A percentile compares a stretch with the other conserved stretches of the same genome.
phyloP scores from a whole-genome alignment of 225 moss, liverwort and hornwort species.

The Pseudoscleropodium purum region DNA sequence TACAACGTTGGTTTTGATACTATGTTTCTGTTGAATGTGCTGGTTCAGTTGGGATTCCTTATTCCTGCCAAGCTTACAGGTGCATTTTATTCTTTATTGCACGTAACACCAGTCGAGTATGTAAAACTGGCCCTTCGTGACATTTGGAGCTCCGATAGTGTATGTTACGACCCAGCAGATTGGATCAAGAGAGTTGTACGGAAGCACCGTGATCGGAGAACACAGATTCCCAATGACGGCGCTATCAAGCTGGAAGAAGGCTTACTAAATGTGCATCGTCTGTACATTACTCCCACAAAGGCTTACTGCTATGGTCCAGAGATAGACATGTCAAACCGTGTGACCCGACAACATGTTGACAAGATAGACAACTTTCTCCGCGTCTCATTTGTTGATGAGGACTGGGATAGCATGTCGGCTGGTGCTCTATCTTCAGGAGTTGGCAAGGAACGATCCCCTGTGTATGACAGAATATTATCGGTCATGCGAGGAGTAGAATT shows the following conservation, averaged over 20 bases:
- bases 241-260: constrained; percentile 47
- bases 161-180: constrained; percentile 18
- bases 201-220: neutral
- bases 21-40: constrained; percentile 51
- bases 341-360: constrained; percentile 45
- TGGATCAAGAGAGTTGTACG: constrained; percentile 17
- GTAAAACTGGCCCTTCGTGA: constrained; percentile 1
- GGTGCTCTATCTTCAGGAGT: constrained; percentile 38
- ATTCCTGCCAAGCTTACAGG: constrained; percentile 28
- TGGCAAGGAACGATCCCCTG: constrained; percentile 27
- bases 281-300: constrained; percentile 65
- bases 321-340: constrained; percentile 65
- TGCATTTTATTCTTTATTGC: constrained; percentile 43
- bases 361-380: constrained; percentile 65
- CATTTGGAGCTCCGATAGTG: constrained; percentile 1
- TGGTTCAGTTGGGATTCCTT: constrained; percentile 58
- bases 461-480: constrained; percentile 41
- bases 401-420: constrained; percentile 23
- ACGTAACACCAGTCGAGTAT: neutral
- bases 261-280: constrained; percentile 41
- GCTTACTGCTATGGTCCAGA: constrained; percentile 55
- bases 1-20: constrained; percentile 39
- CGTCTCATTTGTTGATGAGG: constrained; percentile 76
- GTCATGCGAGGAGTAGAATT: constrained; percentile 49
- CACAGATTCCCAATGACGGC: neutral